Base-by-base conservation (phyloP, 169 alveolate genomes). In the Eimeria nieschulzi region DNA sequence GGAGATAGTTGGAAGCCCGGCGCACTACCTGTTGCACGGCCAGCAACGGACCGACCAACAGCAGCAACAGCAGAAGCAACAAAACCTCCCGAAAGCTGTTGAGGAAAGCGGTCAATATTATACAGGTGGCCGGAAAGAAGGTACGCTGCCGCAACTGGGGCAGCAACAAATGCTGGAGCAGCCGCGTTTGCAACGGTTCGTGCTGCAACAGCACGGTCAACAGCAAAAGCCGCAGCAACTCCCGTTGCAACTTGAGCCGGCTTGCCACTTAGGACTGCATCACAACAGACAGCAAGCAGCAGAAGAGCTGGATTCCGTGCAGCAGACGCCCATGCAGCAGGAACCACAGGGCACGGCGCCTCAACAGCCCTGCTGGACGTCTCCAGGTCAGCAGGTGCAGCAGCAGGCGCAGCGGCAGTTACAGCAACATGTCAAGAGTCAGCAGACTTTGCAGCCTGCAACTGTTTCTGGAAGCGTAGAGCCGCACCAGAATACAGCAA, bases 51-150 rank as follows among this genome's bases (percentile, higher is more conserved):
- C 39, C 9, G 75, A 21, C 9, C 46, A 66, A 66, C 46, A 66
- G 75, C 75, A 66, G 75, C 75, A 66, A 51, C 75, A 66, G 33
- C 33, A 9, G 75, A 17, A 66, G 75, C 46, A 66, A 25, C 46
- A 19, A 25, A 17, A 66, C 5, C 66, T 59, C 21, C 66, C 66
- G 5, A 59, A 17, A 59, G 6, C 66, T 59, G 66, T 17, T 13
- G 66, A 10, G n/a, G 66, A 10, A 59, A 59, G 66, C 13, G 66
- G 21, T 59, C 21, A 10, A 59, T 10, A 10, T 1, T 10, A 10
- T 13, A 59, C 66, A 59, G 66, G 21, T 59, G 66, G 46, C 46
- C 66, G n/a, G 66, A 10, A 59, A 17, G 21, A 59, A 59, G 66
- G 5, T 10, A 1, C n/a, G 6, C 66, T 13, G 66, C 66, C 13